These are phyloP conservation scores for Ceratobasidium sp. DNA, from an alignment of 1,284 basidiomycete genomes.

Conservation along the genomic window DNA sequence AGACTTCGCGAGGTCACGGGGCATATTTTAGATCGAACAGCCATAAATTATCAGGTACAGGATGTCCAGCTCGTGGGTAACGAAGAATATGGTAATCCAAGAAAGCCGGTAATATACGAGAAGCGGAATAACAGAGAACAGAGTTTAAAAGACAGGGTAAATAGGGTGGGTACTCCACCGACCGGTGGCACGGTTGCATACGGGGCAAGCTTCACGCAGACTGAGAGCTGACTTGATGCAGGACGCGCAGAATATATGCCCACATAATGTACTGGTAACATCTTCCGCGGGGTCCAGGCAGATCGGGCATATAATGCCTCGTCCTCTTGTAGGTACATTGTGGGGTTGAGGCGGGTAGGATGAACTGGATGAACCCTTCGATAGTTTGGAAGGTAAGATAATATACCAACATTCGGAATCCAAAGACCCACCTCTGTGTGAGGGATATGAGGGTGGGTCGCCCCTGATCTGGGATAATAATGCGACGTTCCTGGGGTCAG, in stretches of 20 bases:
- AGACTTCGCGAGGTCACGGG: background rate
- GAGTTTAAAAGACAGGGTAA: constrained; percentile 12
- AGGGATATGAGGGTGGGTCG: background rate
- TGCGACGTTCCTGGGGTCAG: background rate
- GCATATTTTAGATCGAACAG: constrained; percentile 2
- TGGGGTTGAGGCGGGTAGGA: background rate
- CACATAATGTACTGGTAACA: constrained; percentile 30
- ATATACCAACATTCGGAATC: background rate
- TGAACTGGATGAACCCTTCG: background rate
- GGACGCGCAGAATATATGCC: constrained; percentile 26
- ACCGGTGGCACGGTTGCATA: constrained; percentile 14
- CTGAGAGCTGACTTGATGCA: constrained; percentile 15
- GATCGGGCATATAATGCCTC: constrained; percentile 31
- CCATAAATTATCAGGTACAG: constrained; percentile 36
- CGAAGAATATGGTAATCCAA: background rate
- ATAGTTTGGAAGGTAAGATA: background rate
- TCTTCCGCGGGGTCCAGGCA: constrained; percentile 3
- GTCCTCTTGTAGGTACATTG: constrained; percentile 10
- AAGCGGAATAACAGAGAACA: constrained; percentile 13
- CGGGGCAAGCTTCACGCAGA: constrained; percentile 12
- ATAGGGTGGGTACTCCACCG: constrained; percentile 29
- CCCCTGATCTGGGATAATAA: background rate
- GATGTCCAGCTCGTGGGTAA: background rate
- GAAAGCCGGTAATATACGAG: constrained; percentile 19
- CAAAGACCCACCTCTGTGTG: background rate